phyloP scores from a whole-genome alignment of 2,329 filamentous ascomycete genomes.

The Epichloe typhina region DNA sequence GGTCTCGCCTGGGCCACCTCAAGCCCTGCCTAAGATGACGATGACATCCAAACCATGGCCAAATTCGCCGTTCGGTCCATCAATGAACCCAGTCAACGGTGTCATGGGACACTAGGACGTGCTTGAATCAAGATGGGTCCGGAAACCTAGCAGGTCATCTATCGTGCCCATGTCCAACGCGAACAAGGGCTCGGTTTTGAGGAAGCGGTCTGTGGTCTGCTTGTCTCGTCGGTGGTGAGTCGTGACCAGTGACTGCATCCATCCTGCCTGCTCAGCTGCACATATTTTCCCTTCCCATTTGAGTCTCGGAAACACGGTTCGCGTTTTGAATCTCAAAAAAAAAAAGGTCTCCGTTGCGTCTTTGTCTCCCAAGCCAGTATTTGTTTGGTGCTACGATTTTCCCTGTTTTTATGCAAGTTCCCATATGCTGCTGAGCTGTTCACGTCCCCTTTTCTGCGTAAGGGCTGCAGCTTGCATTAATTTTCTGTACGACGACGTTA shows the following conservation, averaged over 20 bases:
- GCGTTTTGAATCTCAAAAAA: constrained; percentile 1
- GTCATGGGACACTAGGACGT: constrained; percentile 1
- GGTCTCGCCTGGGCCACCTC: neutral
- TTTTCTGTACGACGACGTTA: constrained; percentile 4
- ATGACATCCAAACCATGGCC: constrained; percentile 1
- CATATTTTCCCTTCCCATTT: neutral
- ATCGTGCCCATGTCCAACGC: too few species aligned
- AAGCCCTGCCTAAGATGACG: neutral
- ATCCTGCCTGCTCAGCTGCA: constrained; percentile 17
- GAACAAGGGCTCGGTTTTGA: too few species aligned
- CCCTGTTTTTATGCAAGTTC: neutral
- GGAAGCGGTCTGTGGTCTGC: constrained; percentile 9
- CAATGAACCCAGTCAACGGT: neutral
- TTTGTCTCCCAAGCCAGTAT: constrained; percentile 5
- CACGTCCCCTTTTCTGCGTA: neutral
- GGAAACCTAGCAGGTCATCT: neutral
- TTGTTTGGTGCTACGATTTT: constrained; percentile 1
- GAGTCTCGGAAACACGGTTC: neutral
- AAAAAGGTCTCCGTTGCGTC: constrained; percentile 8
- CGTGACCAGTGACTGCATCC: constrained; percentile 11
- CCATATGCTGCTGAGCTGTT: constrained; percentile 2
- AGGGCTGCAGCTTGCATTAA: constrained; percentile 5
- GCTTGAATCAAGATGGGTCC: constrained; percentile 1
- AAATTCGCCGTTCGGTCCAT: constrained; percentile 2
- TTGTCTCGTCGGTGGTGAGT: constrained; percentile 7